Evolutionary conservation across 1,284 basidiomycete genomes (phyloP), one percentile per base, ranked within the genome.

Genomic region (Ceratobasidium sp.): DNA sequence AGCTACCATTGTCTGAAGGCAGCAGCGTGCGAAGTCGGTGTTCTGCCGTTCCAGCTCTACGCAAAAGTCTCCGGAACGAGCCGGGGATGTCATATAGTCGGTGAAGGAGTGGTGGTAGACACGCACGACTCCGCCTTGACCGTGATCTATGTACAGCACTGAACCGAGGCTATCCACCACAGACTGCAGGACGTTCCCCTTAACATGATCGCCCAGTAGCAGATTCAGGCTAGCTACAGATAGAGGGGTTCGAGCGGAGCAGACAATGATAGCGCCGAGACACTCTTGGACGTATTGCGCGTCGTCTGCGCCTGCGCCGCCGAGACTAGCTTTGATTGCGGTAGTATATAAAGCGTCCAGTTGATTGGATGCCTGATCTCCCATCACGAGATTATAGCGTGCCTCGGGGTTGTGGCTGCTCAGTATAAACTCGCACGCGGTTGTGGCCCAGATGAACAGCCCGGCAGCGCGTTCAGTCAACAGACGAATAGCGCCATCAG

Each of bases 401-500:
- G 35, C 14, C 13, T 49, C 23, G 38, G 67, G 70, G 18, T 72
- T 43, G 13, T 21, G 26, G 6, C 50, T 32, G 23, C 58, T 43
- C 9, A 7, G 18, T 32, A 72, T 63, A 11, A 46, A n/a, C 4
- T 49, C 32, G 61, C 61, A 63, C 14, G 61, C 26, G 5, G 69
- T 66, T 16, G 38, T 32, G 13, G 73, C 73, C 30, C 55, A 57
- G 26, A 72, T 64, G 67, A 74, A 74, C n/a, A 74, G 61, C 13
- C 49, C 63, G 28, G 35, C 46, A 0, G 73, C 72, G 4, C 70
- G 26, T 6, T 41, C 46, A 23, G 67, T 49, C 11, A 74, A 38
- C n/a, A n/a, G 3, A 13, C 38, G 32, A 21, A 43, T 58, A 9
- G 23, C 35, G 2, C 32, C 63, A 32, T 28, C 26, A 8, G 49